Percentiles rank a stretch among this genome's conserved stretches.
Evolutionary conservation across 371 early-diverging fungal genomes (phyloP).

Genomic region (Mucor plumbeus): DNA sequence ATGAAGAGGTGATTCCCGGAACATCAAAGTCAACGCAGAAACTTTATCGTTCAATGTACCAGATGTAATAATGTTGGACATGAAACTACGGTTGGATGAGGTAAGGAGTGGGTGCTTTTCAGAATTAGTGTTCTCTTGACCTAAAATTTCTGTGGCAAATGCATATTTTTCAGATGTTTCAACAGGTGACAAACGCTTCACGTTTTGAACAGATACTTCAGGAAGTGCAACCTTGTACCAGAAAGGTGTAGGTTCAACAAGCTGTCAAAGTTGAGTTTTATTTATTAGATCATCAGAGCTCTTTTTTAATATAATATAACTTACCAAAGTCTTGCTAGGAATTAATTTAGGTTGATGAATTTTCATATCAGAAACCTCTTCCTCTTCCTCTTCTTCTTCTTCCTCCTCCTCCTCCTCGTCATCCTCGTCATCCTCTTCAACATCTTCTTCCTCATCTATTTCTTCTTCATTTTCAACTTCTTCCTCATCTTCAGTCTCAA

Average conservation of each 20-base stretch:
- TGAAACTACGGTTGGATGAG: constrained; percentile 83
- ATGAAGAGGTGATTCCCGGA: constrained; percentile 93
- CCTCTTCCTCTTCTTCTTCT: constrained; percentile 22
- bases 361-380: constrained; percentile 23
- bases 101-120: constrained; percentile 63
- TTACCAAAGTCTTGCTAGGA: constrained; percentile 26
- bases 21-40: constrained; percentile 89
- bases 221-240: constrained; percentile 56
- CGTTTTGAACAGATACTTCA: constrained; percentile 33
- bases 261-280: constrained; percentile 14
- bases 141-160: constrained; percentile 70
- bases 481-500: constrained; percentile 35
- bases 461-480: constrained; percentile 27
- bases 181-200: constrained; percentile 37
- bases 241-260: constrained; percentile 58
- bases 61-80: constrained; percentile 83
- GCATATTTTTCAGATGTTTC: constrained; percentile 52
- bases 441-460: constrained; percentile 22
- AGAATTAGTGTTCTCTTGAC: constrained; percentile 72
- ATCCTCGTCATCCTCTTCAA: constrained; percentile 10
- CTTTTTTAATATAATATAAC: not conserved
- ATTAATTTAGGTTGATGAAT: constrained; percentile 23
- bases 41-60: constrained; percentile 94
- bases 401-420: constrained; percentile 9
- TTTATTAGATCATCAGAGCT: not conserved